phyloP scores from a whole-genome alignment of 1,284 basidiomycete species.

The Abortiporus biennis region DNA sequence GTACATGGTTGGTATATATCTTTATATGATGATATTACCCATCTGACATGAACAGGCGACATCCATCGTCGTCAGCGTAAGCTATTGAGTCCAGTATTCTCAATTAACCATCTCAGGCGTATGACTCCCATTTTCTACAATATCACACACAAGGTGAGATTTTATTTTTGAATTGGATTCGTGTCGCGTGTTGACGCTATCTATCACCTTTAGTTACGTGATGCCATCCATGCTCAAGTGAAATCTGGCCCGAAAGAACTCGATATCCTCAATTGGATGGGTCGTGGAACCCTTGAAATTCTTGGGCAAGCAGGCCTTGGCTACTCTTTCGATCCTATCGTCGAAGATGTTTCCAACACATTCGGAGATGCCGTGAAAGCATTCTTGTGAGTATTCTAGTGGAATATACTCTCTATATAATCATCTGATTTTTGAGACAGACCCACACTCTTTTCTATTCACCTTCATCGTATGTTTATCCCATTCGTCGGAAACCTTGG shows the following conservation, averaged over 20 bases:
- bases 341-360: constrained; percentile 16
- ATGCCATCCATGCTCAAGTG: constrained; percentile 15
- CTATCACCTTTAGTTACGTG: constrained; percentile 14
- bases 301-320: constrained; percentile 32
- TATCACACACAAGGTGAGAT: constrained; percentile 22
- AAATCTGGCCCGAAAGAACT: constrained; percentile 17
- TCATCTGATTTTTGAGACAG: not conserved
- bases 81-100: constrained; percentile 28
- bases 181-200: not conserved
- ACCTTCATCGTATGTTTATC: not conserved
- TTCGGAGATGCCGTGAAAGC: constrained; percentile 20
- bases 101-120: constrained; percentile 23
- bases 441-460: not conserved
- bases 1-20: constrained; percentile 12
- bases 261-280: constrained; percentile 28
- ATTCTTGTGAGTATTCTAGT: constrained; percentile 13
- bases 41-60: constrained; percentile 15
- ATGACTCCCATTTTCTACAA: constrained; percentile 27
- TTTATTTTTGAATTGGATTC: not conserved
- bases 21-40: not conserved
- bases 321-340: constrained; percentile 31
- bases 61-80: constrained; percentile 26
- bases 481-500: not conserved
- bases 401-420: not conserved
- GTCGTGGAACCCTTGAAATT: constrained; percentile 31